Percentiles rank a stretch among this genome's conserved stretches.
phyloP scores from a whole-genome alignment of 495 filamentous ascomycete species.

The Penicillium ochrochloron region DNA sequence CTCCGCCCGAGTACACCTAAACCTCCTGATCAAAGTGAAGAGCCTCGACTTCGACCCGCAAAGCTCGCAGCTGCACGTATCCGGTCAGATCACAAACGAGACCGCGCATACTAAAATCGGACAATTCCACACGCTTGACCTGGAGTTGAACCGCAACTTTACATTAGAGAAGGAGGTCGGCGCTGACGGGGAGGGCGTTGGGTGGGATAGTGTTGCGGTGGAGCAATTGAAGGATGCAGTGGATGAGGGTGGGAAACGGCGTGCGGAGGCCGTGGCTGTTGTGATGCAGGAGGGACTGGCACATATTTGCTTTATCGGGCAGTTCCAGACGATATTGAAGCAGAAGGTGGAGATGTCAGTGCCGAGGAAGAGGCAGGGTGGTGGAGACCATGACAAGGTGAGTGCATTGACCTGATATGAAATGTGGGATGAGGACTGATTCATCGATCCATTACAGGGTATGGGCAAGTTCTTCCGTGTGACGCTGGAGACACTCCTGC shows the following conservation, averaged over 20 bases:
- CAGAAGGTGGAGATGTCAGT: slow-evolving; percentile 84
- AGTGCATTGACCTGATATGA: slow-evolving; percentile 15
- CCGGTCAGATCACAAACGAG: slow-evolving; percentile 79
- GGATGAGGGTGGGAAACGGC: slow-evolving; percentile 68
- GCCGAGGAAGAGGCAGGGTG: slow-evolving; percentile 73
- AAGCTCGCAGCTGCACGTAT: slow-evolving; percentile 81
- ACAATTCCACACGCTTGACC: slow-evolving; percentile 85
- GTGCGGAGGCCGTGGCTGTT: slow-evolving; percentile 80
- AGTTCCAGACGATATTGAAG: slow-evolving; percentile 85
- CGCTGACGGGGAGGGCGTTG: slow-evolving; percentile 55
- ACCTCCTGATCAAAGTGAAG: slow-evolving; percentile 79
- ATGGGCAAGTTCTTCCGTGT: slow-evolving; percentile 82
- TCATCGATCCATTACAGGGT: slow-evolving; percentile 45
- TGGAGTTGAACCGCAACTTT: slow-evolving; percentile 87
- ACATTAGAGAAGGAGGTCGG: slow-evolving; percentile 70
- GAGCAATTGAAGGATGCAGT: slow-evolving; percentile 79
- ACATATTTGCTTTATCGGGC: slow-evolving; percentile 91
- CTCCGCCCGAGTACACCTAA: slow-evolving; percentile 76
- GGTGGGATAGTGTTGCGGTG: slow-evolving; percentile 90
- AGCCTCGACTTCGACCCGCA: slow-evolving; percentile 88
- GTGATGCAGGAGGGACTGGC: slow-evolving; percentile 95
- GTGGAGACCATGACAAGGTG: slow-evolving; percentile 68
- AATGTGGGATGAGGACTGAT: not conserved
- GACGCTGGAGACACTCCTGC: slow-evolving; percentile 72
- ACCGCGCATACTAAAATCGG: slow-evolving; percentile 84